A percentile compares a stretch with the other conserved stretches of the same genome.
Evolutionary conservation across 2,329 filamentous ascomycete species (phyloP).

Genomic region (Paecilomyces sp.): DNA sequence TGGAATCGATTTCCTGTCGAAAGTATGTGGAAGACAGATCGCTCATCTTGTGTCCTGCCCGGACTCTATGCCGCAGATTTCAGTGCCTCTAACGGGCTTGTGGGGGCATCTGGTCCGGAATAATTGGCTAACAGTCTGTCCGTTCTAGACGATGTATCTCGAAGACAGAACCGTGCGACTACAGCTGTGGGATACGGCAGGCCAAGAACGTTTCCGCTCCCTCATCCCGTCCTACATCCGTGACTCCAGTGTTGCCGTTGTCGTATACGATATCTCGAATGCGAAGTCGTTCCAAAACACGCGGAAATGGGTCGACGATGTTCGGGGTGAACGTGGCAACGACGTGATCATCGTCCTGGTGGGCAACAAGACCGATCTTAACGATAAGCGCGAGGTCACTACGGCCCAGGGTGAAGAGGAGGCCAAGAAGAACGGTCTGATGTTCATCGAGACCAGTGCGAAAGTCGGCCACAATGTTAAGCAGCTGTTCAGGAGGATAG

Average conservation of each 20-base stretch:
- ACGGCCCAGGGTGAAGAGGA: conserved; percentile 95
- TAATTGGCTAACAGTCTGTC: background rate
- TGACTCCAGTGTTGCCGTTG: conserved; percentile 94
- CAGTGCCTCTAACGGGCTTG: background rate
- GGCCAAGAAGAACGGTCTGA: conserved; percentile 93
- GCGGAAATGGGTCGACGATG: conserved; percentile 98
- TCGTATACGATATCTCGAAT: conserved; percentile 98
- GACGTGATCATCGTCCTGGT: conserved; percentile 98
- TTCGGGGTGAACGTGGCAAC: conserved; percentile 90
- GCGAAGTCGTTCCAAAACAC: conserved; percentile 98
- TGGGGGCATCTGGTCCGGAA: background rate
- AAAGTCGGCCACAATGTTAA: conserved; percentile 99
- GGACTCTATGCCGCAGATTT: background rate
- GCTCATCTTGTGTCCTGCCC: background rate
- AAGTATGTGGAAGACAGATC: conserved; percentile 51
- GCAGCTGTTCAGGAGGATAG: conserved; percentile 94
- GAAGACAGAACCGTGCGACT: conserved; percentile 96
- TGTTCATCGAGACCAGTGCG: conserved; percentile 98
- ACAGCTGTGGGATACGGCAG: conserved; percentile 97
- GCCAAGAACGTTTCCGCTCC: conserved; percentile 94
- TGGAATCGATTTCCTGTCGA: conserved; percentile 97
- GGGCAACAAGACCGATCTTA: conserved; percentile 98
- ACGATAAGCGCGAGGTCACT: conserved; percentile 96
- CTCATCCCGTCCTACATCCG: conserved; percentile 98
- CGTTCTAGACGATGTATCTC: conserved; percentile 85